Conservation (phyloP, 2,329 filamentous ascomycete species). For the Coniochaeta sp. region DNA sequence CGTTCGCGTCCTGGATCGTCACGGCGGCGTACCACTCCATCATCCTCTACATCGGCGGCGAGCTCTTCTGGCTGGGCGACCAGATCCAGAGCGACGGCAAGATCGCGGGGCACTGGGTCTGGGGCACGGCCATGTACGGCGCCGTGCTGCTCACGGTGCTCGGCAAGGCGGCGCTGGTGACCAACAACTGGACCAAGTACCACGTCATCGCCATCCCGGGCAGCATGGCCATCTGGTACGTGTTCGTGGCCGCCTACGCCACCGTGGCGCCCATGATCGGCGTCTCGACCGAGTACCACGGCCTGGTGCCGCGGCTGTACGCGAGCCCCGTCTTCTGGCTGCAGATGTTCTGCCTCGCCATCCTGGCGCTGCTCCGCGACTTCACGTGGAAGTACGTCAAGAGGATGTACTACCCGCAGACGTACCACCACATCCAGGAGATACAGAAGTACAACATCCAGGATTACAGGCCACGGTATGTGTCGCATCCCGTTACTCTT, state of each 20-base stretch:
- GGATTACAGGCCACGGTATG: slow-evolving; percentile 89
- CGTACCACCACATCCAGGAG: slow-evolving; percentile 97
- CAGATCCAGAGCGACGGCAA: slow-evolving; percentile 72
- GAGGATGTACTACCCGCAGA: slow-evolving; percentile 92
- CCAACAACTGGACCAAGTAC: slow-evolving; percentile 98
- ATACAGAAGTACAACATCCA: slow-evolving; percentile 99
- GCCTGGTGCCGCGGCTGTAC: slow-evolving; percentile 76
- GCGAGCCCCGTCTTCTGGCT: slow-evolving; percentile 83
- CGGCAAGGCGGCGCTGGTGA: slow-evolving; percentile 88
- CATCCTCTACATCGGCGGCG: slow-evolving; percentile 78
- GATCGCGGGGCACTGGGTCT: slow-evolving; percentile 91
- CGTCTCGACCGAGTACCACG: slow-evolving; percentile 78
- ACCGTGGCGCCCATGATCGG: slow-evolving; percentile 75
- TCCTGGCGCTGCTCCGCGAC: slow-evolving; percentile 78
- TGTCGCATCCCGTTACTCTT: slow-evolving; percentile 11
- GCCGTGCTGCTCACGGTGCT: slow-evolving; percentile 89
- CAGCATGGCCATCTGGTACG: slow-evolving; percentile 84
- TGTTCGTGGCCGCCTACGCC: slow-evolving; percentile 82
- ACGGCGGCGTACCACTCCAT: slow-evolving; percentile 96
- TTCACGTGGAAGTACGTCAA: slow-evolving; percentile 97
- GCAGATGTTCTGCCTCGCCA: slow-evolving; percentile 73
- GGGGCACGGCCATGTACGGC: slow-evolving; percentile 92
- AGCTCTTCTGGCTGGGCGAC: slow-evolving; percentile 77
- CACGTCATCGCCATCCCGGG: slow-evolving; percentile 92
- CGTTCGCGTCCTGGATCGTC: slow-evolving; percentile 85